Conservation (phyloP, 2,329 filamentous ascomycete genomes). For the Monosporascus sp. region DNA sequence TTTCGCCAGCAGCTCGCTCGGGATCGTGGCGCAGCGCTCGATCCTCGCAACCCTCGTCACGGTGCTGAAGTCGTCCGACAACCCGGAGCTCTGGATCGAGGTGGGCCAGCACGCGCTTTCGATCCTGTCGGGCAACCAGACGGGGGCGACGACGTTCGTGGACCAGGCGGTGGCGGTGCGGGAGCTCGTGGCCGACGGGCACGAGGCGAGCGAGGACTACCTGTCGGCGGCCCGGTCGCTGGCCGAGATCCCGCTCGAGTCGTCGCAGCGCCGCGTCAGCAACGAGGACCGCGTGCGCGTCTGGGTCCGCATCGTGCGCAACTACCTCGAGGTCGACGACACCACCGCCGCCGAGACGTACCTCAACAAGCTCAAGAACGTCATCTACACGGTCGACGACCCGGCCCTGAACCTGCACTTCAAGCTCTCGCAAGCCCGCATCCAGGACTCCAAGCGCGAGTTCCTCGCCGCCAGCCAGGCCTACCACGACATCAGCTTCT, state of each 20-base stretch:
- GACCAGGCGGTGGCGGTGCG: constrained; percentile 79
- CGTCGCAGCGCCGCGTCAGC: constrained; percentile 76
- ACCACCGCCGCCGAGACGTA: constrained; percentile 78
- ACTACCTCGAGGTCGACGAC: constrained; percentile 93
- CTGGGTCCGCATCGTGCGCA: constrained; percentile 91
- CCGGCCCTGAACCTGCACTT: constrained; percentile 76
- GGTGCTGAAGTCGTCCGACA: constrained; percentile 55
- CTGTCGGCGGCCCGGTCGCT: constrained; percentile 70
- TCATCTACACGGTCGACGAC: constrained; percentile 75
- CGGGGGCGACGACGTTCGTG: constrained; percentile 61
- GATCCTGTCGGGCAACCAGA: constrained; percentile 57
- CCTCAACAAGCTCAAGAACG: constrained; percentile 91
- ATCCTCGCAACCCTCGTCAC: constrained; percentile 63
- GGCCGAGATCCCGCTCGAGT: constrained; percentile 81
- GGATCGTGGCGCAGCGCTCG: constrained; percentile 69
- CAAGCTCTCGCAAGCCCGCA: constrained; percentile 84
- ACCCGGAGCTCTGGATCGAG: constrained; percentile 64
- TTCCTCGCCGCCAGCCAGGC: constrained; percentile 84
- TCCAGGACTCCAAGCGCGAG: constrained; percentile 82
- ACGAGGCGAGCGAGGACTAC: constrained; percentile 80
- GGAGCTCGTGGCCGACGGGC: constrained; percentile 74
- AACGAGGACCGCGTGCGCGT: constrained; percentile 77
- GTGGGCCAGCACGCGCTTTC: constrained; percentile 70
- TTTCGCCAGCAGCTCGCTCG: constrained; percentile 58
- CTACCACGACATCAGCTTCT: constrained; percentile 83